phyloP scores from a whole-genome alignment of 805 yeast genomes.

The Lipomyces yamadae region DNA sequence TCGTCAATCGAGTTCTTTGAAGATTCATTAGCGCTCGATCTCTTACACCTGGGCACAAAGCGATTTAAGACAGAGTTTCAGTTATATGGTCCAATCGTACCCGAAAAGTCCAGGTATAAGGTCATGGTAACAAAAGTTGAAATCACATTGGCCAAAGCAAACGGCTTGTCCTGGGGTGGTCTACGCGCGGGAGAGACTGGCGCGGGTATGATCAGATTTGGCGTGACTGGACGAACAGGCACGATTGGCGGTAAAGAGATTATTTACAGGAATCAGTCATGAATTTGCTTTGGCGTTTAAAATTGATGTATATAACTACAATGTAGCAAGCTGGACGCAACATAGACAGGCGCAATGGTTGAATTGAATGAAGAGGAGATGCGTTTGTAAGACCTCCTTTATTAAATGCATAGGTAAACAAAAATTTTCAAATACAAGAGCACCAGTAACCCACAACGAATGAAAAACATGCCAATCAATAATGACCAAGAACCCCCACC shows the following conservation, averaged over 20 bases:
- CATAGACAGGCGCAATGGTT: not conserved
- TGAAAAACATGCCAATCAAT: not conserved
- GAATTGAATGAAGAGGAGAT: not conserved
- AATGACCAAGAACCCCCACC: not conserved
- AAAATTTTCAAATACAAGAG: not conserved
- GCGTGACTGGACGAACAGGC: slow-evolving; percentile 40
- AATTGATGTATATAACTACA: not conserved
- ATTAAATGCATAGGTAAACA: slow-evolving; percentile 4
- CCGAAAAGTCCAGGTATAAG: slow-evolving; percentile 37
- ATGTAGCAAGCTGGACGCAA: not conserved
- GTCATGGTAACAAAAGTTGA: slow-evolving; percentile 40
- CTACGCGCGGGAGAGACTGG: slow-evolving; percentile 40
- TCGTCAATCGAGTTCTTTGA: slow-evolving; percentile 33
- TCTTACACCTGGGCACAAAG: slow-evolving; percentile 33
- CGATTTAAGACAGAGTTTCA: slow-evolving; percentile 35
- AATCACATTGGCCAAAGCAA: slow-evolving; percentile 34
- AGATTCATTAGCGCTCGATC: slow-evolving; percentile 27
- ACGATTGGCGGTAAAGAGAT: slow-evolving; percentile 40
- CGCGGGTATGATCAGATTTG: slow-evolving; percentile 41
- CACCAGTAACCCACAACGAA: not conserved
- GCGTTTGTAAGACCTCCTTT: slow-evolving; percentile 4
- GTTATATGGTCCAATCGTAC: slow-evolving; percentile 39
- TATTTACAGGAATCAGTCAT: slow-evolving; percentile 34
- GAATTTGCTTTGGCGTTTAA: slow-evolving; percentile 2
- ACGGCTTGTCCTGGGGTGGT: slow-evolving; percentile 39